Evolutionary conservation across 1,284 basidiomycete species (phyloP).

Genomic region (Sanghuangporus sanghuang): DNA sequence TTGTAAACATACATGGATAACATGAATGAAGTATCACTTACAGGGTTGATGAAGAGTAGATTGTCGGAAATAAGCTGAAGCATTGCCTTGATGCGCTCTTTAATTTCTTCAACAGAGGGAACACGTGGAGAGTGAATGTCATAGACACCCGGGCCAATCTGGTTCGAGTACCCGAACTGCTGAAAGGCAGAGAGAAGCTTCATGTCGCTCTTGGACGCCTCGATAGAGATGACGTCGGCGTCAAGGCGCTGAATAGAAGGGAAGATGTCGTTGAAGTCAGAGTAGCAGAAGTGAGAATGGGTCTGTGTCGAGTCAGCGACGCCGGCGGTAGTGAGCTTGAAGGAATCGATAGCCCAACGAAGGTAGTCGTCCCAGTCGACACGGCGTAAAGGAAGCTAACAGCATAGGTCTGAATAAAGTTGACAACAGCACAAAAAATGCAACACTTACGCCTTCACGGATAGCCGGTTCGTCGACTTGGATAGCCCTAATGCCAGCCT

Average conservation of each 20-base stretch:
- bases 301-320: conserved; percentile 90
- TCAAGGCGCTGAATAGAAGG: conserved; percentile 95
- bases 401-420: background rate
- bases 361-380: conserved; percentile 94
- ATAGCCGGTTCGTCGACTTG: conserved; percentile 99
- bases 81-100: conserved; percentile 86
- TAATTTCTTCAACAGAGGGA: conserved; percentile 90
- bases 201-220: conserved; percentile 97
- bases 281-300: conserved; percentile 98
- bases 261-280: conserved; percentile 98
- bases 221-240: conserved; percentile 99
- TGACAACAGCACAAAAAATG: background rate
- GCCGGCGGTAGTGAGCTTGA: conserved; percentile 93
- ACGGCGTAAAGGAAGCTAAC: conserved; percentile 84
- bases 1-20: conserved; percentile 13
- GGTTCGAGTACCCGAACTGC: conserved; percentile 93
- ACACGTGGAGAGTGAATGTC: conserved; percentile 99
- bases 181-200: conserved; percentile 97
- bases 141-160: conserved; percentile 98
- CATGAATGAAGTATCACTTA: conserved; percentile 40
- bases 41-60: conserved; percentile 91
- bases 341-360: conserved; percentile 96
- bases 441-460: conserved; percentile 82
- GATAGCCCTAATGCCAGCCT: conserved; percentile 95
- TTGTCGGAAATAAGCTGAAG: conserved; percentile 74